Percentiles rank a stretch among this genome's conserved stretches.
Evolutionary conservation across 768 basidiomycete species (phyloP).

Genomic region (Psilocybe cyanescens): DNA sequence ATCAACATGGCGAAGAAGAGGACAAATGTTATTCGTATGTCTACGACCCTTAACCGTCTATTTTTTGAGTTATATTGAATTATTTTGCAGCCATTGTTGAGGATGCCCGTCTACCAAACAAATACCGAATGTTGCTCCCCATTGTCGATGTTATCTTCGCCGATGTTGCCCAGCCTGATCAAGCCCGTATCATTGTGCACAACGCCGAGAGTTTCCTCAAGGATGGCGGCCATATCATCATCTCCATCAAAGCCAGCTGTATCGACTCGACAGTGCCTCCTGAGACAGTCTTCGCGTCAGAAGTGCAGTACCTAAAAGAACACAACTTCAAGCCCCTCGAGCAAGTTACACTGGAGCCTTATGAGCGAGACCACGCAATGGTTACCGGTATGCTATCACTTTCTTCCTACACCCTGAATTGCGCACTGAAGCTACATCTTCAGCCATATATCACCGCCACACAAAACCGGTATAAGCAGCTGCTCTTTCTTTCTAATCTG

Average conservation of each 20-base stretch:
- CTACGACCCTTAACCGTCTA: neutral
- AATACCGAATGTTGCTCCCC: conserved; percentile 95
- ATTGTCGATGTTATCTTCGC: conserved; percentile 98
- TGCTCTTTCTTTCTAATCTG: conserved; percentile 8
- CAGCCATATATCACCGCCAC: conserved; percentile 24
- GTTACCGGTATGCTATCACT: conserved; percentile 61
- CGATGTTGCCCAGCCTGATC: conserved; percentile 98
- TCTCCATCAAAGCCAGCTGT: conserved; percentile 99
- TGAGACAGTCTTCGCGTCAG: conserved; percentile 85
- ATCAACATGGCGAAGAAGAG: conserved; percentile 99
- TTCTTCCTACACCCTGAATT: neutral
- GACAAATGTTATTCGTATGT: conserved; percentile 96
- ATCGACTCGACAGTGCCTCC: conserved; percentile 95
- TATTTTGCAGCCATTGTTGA: conserved; percentile 81
- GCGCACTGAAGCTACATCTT: neutral
- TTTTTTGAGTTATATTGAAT: neutral
- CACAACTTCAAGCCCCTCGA: conserved; percentile 91
- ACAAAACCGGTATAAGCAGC: conserved; percentile 1
- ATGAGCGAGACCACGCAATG: conserved; percentile 92
- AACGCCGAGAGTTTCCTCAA: conserved; percentile 98
- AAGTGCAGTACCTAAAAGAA: conserved; percentile 80
- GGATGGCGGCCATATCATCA: conserved; percentile 88
- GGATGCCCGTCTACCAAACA: conserved; percentile 95
- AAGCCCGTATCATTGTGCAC: conserved; percentile 92
- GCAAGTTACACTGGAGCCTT: conserved; percentile 94